phyloP scores from a whole-genome alignment of 345 rosid species.

The Anacardium occidentale region DNA sequence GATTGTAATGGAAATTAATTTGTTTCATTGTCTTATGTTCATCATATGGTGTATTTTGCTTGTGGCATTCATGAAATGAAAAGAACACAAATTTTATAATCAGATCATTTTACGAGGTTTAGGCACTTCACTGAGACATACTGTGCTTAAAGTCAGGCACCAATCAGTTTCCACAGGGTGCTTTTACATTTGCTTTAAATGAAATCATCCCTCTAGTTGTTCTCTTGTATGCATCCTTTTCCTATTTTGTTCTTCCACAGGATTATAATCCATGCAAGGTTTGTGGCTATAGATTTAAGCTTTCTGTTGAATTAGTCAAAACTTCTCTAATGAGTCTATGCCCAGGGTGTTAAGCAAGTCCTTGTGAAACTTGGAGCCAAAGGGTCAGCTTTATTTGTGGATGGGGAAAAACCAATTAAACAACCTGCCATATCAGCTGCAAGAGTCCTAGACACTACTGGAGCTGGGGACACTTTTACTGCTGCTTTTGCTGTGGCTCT shows the following conservation, averaged over 20 bases:
- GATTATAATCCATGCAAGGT: background rate
- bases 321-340: conserved; percentile 1
- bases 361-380: conserved; percentile 86
- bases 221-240: background rate
- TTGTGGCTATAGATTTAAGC: background rate
- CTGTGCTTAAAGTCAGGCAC: background rate
- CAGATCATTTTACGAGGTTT: background rate
- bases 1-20: background rate
- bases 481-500: conserved; percentile 95
- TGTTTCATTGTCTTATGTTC: background rate
- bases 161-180: background rate
- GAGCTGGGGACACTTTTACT: conserved; percentile 97
- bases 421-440: conserved; percentile 73
- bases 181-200: background rate
- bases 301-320: background rate
- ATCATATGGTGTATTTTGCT: background rate
- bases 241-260: background rate
- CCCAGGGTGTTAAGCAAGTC: conserved; percentile 83
- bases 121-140: background rate
- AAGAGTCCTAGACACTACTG: conserved; percentile 84
- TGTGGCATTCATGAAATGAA: background rate
- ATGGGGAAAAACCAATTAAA: conserved; percentile 65
- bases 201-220: background rate
- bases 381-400: conserved; percentile 78
- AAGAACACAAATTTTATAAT: background rate